A percentile compares a stretch with the other conserved stretches of the same genome.
Conservation (phyloP, 148 eudicot species). For the Selenicereus undatus region DNA sequence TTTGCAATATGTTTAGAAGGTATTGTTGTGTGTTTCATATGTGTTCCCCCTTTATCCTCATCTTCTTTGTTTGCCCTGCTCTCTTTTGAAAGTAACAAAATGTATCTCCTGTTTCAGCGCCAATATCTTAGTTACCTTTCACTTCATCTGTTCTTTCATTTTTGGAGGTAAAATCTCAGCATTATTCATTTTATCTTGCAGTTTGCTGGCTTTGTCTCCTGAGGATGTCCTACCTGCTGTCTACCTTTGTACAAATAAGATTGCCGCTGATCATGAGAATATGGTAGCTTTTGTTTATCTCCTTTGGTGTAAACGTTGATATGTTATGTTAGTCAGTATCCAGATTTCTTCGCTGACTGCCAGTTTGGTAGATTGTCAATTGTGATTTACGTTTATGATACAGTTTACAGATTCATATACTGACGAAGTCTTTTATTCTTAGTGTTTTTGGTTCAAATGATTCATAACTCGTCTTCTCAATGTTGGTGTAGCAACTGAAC, state of each 20-base stretch:
- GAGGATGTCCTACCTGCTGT: conserved; percentile 92
- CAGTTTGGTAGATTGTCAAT: not conserved
- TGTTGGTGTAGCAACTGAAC: conserved; percentile 65
- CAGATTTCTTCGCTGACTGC: not conserved
- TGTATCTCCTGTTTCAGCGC: not conserved
- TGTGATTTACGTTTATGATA: not conserved
- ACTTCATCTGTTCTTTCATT: not conserved
- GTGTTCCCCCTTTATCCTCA: not conserved
- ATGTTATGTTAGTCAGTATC: not conserved
- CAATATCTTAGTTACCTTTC: not conserved
- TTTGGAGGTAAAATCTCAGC: not conserved
- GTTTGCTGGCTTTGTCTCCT: conserved; percentile 82
- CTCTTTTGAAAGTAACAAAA: not conserved
- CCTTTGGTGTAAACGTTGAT: not conserved
- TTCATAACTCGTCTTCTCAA: conserved; percentile 1
- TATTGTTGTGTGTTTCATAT: conserved; percentile 24
- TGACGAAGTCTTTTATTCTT: not conserved
- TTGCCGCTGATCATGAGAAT: conserved; percentile 96
- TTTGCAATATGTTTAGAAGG: conserved; percentile 99
- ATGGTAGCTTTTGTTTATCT: conserved; percentile 45
- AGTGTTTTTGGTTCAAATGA: not conserved
- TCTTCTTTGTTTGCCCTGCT: no score
- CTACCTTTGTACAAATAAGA: conserved; percentile 92
- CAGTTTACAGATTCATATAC: conserved; percentile 5
- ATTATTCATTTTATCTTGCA: conserved; percentile 29